phyloP scores from a whole-genome alignment of 176 grass and related monocot genomes.

The Pontederia paniculata region DNA sequence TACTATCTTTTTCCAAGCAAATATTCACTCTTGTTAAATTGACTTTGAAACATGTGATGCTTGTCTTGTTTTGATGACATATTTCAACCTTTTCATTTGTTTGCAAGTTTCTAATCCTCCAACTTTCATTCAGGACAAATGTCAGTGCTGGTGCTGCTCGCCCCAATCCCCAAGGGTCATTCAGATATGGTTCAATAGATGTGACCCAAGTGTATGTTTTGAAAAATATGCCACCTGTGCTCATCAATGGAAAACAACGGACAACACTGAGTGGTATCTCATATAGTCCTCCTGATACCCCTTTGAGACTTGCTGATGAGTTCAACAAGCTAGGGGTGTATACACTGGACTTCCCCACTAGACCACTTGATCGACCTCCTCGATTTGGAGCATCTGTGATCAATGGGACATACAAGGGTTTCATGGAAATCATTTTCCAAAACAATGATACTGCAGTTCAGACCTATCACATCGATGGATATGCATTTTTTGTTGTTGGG shows the following conservation, averaged over 20 bases:
- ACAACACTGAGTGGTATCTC: conserved; percentile 68
- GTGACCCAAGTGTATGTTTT: conserved; percentile 63
- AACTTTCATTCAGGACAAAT: conserved; percentile 53
- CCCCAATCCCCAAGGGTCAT: conserved; percentile 85
- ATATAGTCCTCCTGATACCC: conserved; percentile 56
- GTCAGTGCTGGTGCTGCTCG: conserved; percentile 63
- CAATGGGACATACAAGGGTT: conserved; percentile 74
- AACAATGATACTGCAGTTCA: conserved; percentile 78
- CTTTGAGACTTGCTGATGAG: conserved; percentile 66
- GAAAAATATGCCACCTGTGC: conserved; percentile 34
- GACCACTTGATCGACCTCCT: conserved; percentile 32
- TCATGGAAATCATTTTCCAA: conserved; percentile 86
- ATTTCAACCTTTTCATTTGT: not conserved
- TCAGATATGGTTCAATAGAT: conserved; percentile 63
- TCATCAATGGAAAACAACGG: conserved; percentile 38
- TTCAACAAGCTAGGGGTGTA: conserved; percentile 49
- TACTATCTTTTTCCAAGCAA: not conserved
- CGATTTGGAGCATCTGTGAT: conserved; percentile 48
- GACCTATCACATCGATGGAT: conserved; percentile 90
- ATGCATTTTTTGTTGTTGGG: conserved; percentile 91
- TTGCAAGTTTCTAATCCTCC: not conserved
- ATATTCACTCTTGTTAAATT: no score
- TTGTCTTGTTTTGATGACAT: not conserved
- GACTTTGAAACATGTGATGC: no score
- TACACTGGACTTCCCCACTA: conserved; percentile 53